Percentiles rank a stretch among this genome's conserved stretches.
Evolutionary conservation across 441 rosid species (phyloP).

Genomic region (Syzygium syzygioides): DNA sequence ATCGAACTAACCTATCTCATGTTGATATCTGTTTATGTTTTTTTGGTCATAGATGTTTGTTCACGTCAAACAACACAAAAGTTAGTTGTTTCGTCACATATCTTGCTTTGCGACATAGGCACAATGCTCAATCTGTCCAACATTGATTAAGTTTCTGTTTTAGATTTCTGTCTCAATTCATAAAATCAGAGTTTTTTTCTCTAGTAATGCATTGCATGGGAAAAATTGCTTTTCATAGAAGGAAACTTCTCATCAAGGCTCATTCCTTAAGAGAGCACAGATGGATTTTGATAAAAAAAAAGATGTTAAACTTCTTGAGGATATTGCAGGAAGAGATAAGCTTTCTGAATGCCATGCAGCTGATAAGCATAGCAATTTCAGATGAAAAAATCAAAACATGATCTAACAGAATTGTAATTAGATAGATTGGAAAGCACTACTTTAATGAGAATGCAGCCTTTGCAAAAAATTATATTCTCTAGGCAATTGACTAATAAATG

Average conservation of each 20-base stretch:
- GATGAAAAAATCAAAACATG: not conserved
- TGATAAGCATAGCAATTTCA: not conserved
- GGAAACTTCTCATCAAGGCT: not conserved
- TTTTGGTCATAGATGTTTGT: not conserved
- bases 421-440: not conserved
- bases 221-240: not conserved
- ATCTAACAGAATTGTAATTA: not conserved
- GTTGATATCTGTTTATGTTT: not conserved
- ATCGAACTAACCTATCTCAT: not conserved
- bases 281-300: not conserved
- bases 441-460: not conserved
- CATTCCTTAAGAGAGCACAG: not conserved
- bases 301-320: not conserved
- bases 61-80: not conserved
- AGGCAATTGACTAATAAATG: not conserved
- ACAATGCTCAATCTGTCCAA: not conserved
- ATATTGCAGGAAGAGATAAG: not conserved
- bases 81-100: not conserved
- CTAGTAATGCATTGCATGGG: not conserved
- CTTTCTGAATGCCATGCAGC: not conserved
- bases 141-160: not conserved
- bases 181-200: not conserved
- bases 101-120: not conserved
- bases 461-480: not conserved
- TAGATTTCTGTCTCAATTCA: not conserved